Base-by-base conservation (phyloP, 768 basidiomycete genomes). In the Tulasnella sp. region DNA sequence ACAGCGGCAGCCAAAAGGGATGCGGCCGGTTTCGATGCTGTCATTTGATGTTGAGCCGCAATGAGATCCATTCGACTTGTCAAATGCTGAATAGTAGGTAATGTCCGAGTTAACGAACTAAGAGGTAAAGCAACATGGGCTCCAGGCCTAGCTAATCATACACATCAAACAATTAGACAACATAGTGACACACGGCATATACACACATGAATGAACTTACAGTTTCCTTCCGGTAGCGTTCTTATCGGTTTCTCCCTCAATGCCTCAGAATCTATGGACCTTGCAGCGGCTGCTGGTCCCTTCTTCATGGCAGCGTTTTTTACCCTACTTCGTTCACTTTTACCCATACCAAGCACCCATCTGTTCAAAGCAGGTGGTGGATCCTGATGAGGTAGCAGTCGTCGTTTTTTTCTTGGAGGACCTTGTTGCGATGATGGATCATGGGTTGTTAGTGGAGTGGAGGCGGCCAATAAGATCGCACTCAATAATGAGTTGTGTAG, bases 321-420 rank as follows among this genome's bases (percentile, higher is more conserved):
- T 12, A 54, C 25, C 22, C 53, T 12, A n/a, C 20, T 35, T 35
- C 53, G 5, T 42, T 56, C 54, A 15, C 25, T 27, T 40, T 56
- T 56, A n/a, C 53, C 37, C 41, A 56, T 54, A 13, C 54, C 54
- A 4, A 54, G 15, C 3, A 56, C 40, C 54, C 54, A 56, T 39
- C 37, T 44, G 15, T 39, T 29, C 20, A 56, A 31, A 15, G 33
- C 24, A 8, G 54, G 55, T 13, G 54, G 42, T n/a, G 54, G 54
- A 19, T 56, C 54, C 31, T 56, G 54, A 31, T 56, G 53, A 5
- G 54, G 54, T 7, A 56, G 19, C 15, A 56, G 19, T n/a, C 39
- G 31, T 7, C 54, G 54, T n/a, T 49, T 56, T 45, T 56, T 56
- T 25, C 53, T 28, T 28, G 54, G 37, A 16, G 43, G 43, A 9